These are phyloP conservation scores for Triticum timopheevii DNA, from an alignment of 176 grass and related monocot genomes.

Conservation along the genomic window DNA sequence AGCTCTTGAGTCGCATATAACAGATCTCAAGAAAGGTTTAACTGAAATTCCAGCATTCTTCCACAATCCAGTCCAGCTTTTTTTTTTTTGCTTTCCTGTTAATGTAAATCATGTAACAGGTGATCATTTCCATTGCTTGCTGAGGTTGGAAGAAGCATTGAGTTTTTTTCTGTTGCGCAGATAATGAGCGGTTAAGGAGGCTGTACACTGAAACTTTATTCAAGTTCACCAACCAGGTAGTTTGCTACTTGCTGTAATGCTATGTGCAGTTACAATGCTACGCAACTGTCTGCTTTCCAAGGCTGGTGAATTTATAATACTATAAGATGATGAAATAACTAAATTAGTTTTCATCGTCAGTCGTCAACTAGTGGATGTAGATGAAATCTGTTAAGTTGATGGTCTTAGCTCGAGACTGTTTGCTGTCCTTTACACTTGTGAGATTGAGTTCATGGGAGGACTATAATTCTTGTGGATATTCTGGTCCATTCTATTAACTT, in stretches of 20 bases:
- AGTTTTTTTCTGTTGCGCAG: conserved; percentile 39
- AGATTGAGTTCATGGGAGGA: not conserved
- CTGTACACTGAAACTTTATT: conserved; percentile 68
- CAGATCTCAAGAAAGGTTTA: conserved; percentile 73
- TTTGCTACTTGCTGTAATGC: conserved; percentile 21
- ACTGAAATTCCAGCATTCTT: conserved; percentile 1
- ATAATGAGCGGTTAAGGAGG: conserved; percentile 72
- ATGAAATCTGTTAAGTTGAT: not conserved
- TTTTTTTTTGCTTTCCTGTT: not conserved
- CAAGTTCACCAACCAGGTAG: conserved; percentile 85
- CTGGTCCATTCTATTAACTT: not conserved
- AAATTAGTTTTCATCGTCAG: not conserved
- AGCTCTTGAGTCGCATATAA: conserved; percentile 42
- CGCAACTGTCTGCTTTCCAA: no score
- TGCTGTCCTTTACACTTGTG: conserved; percentile 3
- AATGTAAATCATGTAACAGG: not conserved
- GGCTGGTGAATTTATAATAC: not conserved
- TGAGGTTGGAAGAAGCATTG: not conserved
- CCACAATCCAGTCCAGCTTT: not conserved
- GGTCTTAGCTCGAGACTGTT: not conserved
- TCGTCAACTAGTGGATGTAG: not conserved
- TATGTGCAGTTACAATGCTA: not conserved
- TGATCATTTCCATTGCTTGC: conserved; percentile 14
- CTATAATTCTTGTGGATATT: not conserved
- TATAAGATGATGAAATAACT: not conserved